These are phyloP conservation scores for Pyrrhoderma noxium DNA, from an alignment of 1,284 basidiomycete species.

Conservation along the genomic window DNA sequence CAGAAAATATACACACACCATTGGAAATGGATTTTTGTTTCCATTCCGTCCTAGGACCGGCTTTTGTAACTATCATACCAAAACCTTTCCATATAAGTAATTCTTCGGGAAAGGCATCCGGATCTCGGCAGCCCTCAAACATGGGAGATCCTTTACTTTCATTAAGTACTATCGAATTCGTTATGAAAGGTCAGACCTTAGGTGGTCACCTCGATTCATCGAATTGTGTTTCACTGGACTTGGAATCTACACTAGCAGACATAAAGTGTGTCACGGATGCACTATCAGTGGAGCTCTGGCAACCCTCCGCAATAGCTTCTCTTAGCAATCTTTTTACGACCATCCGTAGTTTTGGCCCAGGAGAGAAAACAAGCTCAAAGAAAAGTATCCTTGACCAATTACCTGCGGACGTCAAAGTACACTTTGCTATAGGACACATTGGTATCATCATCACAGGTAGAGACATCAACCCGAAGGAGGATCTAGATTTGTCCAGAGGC, in stretches of 20 bases:
- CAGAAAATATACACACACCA: slow-evolving; percentile 3
- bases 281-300: slow-evolving; percentile 68
- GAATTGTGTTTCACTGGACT: slow-evolving; percentile 41
- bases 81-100: slow-evolving; percentile 8
- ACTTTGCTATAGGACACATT: slow-evolving; percentile 57
- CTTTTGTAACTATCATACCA: slow-evolving; percentile 15
- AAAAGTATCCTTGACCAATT: slow-evolving; percentile 34
- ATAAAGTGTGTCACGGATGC: slow-evolving; percentile 51
- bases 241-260: slow-evolving; percentile 43
- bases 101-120: slow-evolving; percentile 1
- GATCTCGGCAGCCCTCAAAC: slow-evolving; percentile 22
- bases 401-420: slow-evolving; percentile 47
- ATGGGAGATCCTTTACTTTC: slow-evolving; percentile 47
- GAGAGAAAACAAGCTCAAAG: neutral
- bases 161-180: slow-evolving; percentile 47
- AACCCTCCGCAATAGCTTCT: slow-evolving; percentile 53
- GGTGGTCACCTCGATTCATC: slow-evolving; percentile 42
- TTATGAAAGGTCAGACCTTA: slow-evolving; percentile 35
- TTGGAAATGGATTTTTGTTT: slow-evolving; percentile 6
- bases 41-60: slow-evolving; percentile 12
- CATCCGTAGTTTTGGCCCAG: neutral
- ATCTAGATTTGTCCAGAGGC: slow-evolving; percentile 62
- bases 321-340: slow-evolving; percentile 35
- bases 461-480: slow-evolving; percentile 70
- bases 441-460: slow-evolving; percentile 65